Percentiles rank a stretch among this genome's conserved stretches.
phyloP scores from a whole-genome alignment of 805 yeast species.

The Wickerhamomyces silvicola region DNA sequence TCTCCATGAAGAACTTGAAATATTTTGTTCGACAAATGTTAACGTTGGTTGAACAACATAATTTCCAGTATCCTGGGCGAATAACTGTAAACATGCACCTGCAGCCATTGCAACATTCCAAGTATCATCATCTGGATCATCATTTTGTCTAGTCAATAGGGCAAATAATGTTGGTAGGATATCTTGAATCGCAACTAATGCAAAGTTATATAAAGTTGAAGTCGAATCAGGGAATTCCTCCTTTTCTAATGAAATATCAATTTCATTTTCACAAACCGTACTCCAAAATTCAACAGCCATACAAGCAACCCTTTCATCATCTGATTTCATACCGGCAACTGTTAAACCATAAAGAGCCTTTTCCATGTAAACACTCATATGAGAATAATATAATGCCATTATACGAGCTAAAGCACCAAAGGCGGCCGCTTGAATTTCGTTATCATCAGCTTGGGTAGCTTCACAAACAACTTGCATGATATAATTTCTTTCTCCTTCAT shows the following conservation, averaged over 20 bases:
- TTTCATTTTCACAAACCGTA: slow-evolving; percentile 98
- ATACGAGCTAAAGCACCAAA: slow-evolving; percentile 93
- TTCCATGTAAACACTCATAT: slow-evolving; percentile 95
- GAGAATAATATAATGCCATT: slow-evolving; percentile 80
- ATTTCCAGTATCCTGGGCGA: slow-evolving; percentile 85
- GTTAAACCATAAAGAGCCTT: slow-evolving; percentile 89
- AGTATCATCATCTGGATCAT: slow-evolving; percentile 90
- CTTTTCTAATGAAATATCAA: slow-evolving; percentile 66
- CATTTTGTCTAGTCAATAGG: slow-evolving; percentile 81
- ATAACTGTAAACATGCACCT: slow-evolving; percentile 91
- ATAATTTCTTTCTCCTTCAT: slow-evolving; percentile 92
- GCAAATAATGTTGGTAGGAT: slow-evolving; percentile 82
- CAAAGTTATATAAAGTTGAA: slow-evolving; percentile 67
- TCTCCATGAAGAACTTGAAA: slow-evolving; percentile 65
- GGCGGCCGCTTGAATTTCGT: slow-evolving; percentile 85
- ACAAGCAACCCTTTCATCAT: slow-evolving; percentile 81
- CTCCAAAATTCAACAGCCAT: slow-evolving; percentile 99
- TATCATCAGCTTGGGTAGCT: slow-evolving; percentile 86
- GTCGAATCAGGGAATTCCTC: slow-evolving; percentile 52
- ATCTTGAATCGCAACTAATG: slow-evolving; percentile 73
- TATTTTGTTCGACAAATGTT: slow-evolving; percentile 72
- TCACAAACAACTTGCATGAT: slow-evolving; percentile 99
- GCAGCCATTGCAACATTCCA: slow-evolving; percentile 99
- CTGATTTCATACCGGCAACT: slow-evolving; percentile 82
- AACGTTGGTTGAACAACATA: slow-evolving; percentile 82